Conservation (phyloP, 371 early-diverging fungal species). For the Nematocida parisii region DNA sequence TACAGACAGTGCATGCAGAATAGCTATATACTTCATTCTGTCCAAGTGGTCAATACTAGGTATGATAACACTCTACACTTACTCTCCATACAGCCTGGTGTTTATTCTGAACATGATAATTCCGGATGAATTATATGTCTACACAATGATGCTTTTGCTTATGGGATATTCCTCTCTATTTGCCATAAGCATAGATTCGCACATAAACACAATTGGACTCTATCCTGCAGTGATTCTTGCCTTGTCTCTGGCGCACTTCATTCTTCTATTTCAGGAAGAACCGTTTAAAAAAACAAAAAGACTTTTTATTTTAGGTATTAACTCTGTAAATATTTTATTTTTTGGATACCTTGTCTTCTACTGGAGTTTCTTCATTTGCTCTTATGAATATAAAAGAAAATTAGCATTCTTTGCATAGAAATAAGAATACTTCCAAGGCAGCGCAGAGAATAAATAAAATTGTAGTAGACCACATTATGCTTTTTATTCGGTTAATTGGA, state of each 20-base stretch:
- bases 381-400: not conserved
- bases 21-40: constrained; percentile 19
- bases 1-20: constrained; percentile 15
- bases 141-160: not conserved
- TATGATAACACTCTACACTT: not conserved
- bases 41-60: constrained; percentile 5
- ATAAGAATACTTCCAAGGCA: not conserved
- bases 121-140: not conserved
- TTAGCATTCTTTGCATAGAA: not conserved
- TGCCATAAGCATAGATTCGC: no score
- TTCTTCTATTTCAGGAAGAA: not conserved
- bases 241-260: not conserved
- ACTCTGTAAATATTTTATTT: not conserved
- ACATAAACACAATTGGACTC: not conserved
- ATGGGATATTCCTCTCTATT: not conserved
- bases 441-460: not conserved
- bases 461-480: constrained; percentile 5
- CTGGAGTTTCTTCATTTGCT: not conserved
- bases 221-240: not conserved
- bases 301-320: not conserved
- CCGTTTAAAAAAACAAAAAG: not conserved
- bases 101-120: constrained; percentile 7
- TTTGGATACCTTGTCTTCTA: not conserved
- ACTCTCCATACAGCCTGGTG: constrained; percentile 6
- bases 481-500: constrained; percentile 45